Percentiles rank a stretch among this genome's conserved stretches.
Conservation (phyloP, 768 basidiomycete species). For the Udeniomyces megalosporus region DNA sequence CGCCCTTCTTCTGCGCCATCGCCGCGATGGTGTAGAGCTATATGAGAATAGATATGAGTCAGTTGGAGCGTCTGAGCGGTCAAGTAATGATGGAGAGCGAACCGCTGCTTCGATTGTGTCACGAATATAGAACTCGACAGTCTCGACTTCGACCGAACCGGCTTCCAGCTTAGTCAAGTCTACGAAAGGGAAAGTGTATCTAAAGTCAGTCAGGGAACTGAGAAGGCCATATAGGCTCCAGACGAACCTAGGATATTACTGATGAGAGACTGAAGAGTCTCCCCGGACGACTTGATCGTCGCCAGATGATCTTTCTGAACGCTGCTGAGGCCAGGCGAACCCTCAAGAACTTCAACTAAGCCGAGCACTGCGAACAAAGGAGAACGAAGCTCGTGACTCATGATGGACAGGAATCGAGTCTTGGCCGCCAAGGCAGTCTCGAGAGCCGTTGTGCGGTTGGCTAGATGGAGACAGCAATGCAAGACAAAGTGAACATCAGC, state of each 20-base stretch:
- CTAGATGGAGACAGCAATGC: no score
- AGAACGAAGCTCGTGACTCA: constrained; percentile 11
- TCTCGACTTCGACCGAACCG: background rate
- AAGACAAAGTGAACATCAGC: no score
- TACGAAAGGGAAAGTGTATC: background rate
- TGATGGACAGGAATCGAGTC: constrained; percentile 1
- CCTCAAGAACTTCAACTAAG: constrained; percentile 9
- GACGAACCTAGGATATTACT: background rate
- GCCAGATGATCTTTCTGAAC: constrained; percentile 3
- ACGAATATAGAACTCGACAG: background rate
- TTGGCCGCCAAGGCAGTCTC: background rate
- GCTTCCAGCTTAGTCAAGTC: background rate
- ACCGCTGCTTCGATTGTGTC: background rate
- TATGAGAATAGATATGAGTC: background rate
- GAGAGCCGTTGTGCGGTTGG: background rate
- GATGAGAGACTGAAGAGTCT: background rate
- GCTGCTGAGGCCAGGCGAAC: background rate
- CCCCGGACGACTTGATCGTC: background rate
- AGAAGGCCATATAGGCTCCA: background rate
- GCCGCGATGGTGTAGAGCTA: background rate
- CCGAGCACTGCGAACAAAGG: constrained; percentile 10
- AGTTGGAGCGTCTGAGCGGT: no score
- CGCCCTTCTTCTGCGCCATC: background rate
- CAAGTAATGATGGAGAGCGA: no score
- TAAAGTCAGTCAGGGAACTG: background rate